A percentile compares a stretch with the other conserved stretches of the same genome.
Conservation (phyloP, 768 basidiomycete genomes). For the Gymnopilus junonius region DNA sequence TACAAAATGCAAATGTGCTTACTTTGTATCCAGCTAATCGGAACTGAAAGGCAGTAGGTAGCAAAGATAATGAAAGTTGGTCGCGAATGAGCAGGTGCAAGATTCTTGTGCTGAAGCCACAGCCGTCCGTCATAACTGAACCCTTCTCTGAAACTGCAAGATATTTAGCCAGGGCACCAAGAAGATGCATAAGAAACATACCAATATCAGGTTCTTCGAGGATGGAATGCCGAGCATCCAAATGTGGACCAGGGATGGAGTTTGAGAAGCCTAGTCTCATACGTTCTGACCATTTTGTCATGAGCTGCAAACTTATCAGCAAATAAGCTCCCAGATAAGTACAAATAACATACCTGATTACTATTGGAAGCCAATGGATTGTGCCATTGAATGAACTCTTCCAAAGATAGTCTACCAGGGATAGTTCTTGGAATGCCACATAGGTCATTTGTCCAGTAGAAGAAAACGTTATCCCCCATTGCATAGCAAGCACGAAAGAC, state of each 20-base stretch:
- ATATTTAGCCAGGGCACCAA: background rate
- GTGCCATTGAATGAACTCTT: slow-evolving; percentile 56
- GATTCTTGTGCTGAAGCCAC: slow-evolving; percentile 45
- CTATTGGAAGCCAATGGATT: slow-evolving; percentile 54
- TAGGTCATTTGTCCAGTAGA: slow-evolving; percentile 56
- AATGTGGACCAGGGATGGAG: slow-evolving; percentile 57
- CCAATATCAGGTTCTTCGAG: slow-evolving; percentile 48
- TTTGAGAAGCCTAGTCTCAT: slow-evolving; percentile 65
- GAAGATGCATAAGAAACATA: slow-evolving; percentile 28
- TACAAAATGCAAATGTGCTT: background rate
- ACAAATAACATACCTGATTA: slow-evolving; percentile 44
- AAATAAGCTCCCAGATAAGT: background rate
- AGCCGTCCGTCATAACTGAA: slow-evolving; percentile 62
- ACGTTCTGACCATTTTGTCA: slow-evolving; percentile 68
- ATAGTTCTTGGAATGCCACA: slow-evolving; percentile 22
- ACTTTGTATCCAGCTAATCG: slow-evolving; percentile 55
- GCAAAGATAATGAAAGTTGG: slow-evolving; percentile 33
- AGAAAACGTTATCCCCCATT: slow-evolving; percentile 62
- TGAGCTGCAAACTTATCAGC: slow-evolving; percentile 39
- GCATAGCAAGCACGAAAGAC: slow-evolving; percentile 66
- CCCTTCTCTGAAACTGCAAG: slow-evolving; percentile 28
- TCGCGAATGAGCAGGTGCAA: slow-evolving; percentile 35
- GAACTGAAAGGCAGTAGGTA: slow-evolving; percentile 55
- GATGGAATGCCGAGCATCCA: slow-evolving; percentile 40
- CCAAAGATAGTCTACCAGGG: slow-evolving; percentile 38